A percentile compares a stretch with the other conserved stretches of the same genome.
phyloP scores from a whole-genome alignment of 768 basidiomycete species.

The Amanita inopinata region DNA sequence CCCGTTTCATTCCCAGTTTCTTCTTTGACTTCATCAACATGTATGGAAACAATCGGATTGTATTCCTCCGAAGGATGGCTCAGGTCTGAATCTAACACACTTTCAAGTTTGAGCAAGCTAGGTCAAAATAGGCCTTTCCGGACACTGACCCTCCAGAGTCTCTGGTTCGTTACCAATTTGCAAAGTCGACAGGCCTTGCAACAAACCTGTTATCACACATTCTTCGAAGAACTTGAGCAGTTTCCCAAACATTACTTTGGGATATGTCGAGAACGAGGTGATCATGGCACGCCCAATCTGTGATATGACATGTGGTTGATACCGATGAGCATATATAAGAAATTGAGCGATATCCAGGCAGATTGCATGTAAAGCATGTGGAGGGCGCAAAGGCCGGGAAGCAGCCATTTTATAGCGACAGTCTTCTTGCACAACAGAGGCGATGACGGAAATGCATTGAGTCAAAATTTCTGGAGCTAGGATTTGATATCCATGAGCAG shows the following conservation, averaged over 20 bases:
- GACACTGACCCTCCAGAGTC: background rate
- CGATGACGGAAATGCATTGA: slow-evolving; percentile 48
- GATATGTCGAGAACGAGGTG: slow-evolving; percentile 68
- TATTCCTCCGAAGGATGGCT: slow-evolving; percentile 14
- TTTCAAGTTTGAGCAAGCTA: background rate
- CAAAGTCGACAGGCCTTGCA: slow-evolving; percentile 34
- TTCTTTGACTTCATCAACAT: slow-evolving; percentile 42
- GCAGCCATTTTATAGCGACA: slow-evolving; percentile 53
- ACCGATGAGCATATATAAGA: slow-evolving; percentile 45
- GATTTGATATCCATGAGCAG: slow-evolving; percentile 18
- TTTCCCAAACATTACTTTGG: slow-evolving; percentile 47
- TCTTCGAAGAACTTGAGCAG: slow-evolving; percentile 64
- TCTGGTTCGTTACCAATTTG: slow-evolving; percentile 17
- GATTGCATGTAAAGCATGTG: slow-evolving; percentile 65
- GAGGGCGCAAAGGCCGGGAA: slow-evolving; percentile 58
- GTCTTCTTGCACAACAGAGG: slow-evolving; percentile 62
- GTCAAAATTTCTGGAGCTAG: slow-evolving; percentile 45
- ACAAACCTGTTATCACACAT: slow-evolving; percentile 41
- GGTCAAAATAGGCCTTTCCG: background rate
- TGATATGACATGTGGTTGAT: slow-evolving; percentile 41
- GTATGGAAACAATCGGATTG: slow-evolving; percentile 44
- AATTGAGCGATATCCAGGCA: slow-evolving; percentile 65
- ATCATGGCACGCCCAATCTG: slow-evolving; percentile 60
- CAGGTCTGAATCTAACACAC: no score
- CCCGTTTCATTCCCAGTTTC: slow-evolving; percentile 12